These are phyloP conservation scores for Gossypium sturtianum DNA, from an alignment of 345 rosid genomes.

Conservation along the genomic window DNA sequence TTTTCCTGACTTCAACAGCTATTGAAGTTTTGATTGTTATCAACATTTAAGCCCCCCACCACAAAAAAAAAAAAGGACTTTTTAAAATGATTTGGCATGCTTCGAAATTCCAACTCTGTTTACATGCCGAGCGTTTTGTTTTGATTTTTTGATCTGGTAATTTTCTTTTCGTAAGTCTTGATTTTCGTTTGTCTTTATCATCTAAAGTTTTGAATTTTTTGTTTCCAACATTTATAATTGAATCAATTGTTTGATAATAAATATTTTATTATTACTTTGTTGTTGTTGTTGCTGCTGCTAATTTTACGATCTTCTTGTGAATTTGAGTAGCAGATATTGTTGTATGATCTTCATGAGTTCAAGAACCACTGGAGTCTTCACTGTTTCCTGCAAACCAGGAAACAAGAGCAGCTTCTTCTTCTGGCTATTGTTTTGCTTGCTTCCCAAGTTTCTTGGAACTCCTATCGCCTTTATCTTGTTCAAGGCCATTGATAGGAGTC, in stretches of 20 bases:
- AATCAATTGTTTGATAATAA: not conserved
- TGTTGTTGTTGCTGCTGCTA: not conserved
- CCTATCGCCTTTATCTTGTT: slow-evolving; percentile 47
- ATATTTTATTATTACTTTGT: no score
- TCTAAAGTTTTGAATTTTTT: not conserved
- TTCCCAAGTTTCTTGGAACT: slow-evolving; percentile 59
- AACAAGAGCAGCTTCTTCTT: slow-evolving; percentile 71
- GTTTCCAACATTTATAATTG: not conserved
- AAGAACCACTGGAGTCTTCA: slow-evolving; percentile 49
- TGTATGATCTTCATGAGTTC: slow-evolving; percentile 77
- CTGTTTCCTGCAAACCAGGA: slow-evolving; percentile 96
- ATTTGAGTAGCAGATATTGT: slow-evolving; percentile 47
- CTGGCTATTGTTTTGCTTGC: slow-evolving; percentile 73
- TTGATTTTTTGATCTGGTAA: not conserved
- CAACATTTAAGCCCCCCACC: not conserved
- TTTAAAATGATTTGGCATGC: not conserved
- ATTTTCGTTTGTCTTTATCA: not conserved
- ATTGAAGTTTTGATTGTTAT: not conserved
- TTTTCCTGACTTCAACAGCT: not conserved
- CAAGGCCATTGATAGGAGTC: slow-evolving; percentile 42
- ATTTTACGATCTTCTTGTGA: slow-evolving; percentile 5
- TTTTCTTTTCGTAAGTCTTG: not conserved
- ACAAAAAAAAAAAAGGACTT: not conserved
- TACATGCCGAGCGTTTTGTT: not conserved
- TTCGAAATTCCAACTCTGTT: not conserved